Percentiles rank a stretch among this genome's conserved stretches.
These are phyloP conservation scores for Hemileccinum rubropunctum DNA, from an alignment of 768 basidiomycete species.

Conservation along the genomic window DNA sequence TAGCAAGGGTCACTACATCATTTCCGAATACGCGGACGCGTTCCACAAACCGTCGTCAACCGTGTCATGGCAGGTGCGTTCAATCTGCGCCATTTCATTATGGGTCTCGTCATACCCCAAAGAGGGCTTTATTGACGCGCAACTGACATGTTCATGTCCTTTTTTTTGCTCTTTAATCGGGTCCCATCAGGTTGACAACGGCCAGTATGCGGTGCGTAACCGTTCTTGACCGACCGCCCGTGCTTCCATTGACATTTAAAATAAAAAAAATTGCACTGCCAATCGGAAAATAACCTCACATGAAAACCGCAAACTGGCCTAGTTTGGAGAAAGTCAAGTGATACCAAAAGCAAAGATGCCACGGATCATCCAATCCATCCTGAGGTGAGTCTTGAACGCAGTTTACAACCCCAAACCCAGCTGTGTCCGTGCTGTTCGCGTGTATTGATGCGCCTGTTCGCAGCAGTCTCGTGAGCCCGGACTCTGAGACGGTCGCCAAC, in stretches of 20 bases:
- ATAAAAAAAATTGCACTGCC: background rate
- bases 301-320: slow-evolving; percentile 1
- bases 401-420: background rate
- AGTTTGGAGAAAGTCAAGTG: slow-evolving; percentile 81
- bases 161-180: background rate
- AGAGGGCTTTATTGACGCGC: slow-evolving; percentile 15
- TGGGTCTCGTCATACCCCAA: slow-evolving; percentile 8
- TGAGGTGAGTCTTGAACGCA: slow-evolving; percentile 47
- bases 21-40: slow-evolving; percentile 66
- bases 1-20: slow-evolving; percentile 69
- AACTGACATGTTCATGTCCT: background rate
- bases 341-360: slow-evolving; percentile 65
- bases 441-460: slow-evolving; percentile 1
- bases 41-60: slow-evolving; percentile 60
- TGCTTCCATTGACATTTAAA: slow-evolving; percentile 6
- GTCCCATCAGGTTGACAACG: slow-evolving; percentile 1
- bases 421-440: background rate
- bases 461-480: slow-evolving; percentile 73
- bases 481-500: slow-evolving; percentile 70
- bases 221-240: background rate
- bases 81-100: slow-evolving; percentile 8
- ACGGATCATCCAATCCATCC: slow-evolving; percentile 66
- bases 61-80: slow-evolving; percentile 71
- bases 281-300: background rate
- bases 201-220: slow-evolving; percentile 61